Conservation (phyloP, 768 basidiomycete species). For the Tephrocybe sp. region DNA sequence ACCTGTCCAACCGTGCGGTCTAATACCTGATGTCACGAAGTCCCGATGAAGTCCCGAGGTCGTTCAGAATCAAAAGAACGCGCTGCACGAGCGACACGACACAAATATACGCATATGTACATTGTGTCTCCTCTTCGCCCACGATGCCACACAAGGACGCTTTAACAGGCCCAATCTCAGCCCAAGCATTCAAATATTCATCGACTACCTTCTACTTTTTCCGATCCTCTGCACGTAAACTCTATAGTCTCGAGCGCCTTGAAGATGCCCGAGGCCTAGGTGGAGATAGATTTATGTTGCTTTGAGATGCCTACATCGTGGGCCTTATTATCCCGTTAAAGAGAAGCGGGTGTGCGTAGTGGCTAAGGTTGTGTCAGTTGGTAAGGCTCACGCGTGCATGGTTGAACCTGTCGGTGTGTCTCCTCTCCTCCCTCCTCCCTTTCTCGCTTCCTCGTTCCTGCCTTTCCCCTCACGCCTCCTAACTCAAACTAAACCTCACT, state of each 20-base stretch:
- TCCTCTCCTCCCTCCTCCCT: neutral
- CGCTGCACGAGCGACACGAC: no score
- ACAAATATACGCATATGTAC: neutral
- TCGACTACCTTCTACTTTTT: slow-evolving; percentile 68
- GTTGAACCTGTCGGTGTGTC: slow-evolving; percentile 61
- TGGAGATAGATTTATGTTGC: no score
- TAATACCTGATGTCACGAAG: no score
- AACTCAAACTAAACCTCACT: neutral
- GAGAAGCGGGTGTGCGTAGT: no score
- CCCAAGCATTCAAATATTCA: slow-evolving; percentile 87
- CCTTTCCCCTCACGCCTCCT: neutral
- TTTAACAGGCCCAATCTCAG: slow-evolving; percentile 53
- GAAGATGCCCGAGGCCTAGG: no score
- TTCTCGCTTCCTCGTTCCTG: no score
- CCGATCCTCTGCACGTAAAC: neutral
- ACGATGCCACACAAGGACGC: slow-evolving; percentile 74
- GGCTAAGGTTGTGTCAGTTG: slow-evolving; percentile 75
- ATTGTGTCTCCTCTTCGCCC: neutral
- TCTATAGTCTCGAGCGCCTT: no score
- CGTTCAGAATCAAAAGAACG: no score
- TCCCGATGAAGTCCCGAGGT: no score
- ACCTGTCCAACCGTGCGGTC: no score
- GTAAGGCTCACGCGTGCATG: slow-evolving; percentile 63
- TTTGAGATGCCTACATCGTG: no score
- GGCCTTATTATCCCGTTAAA: no score